These are phyloP conservation scores for Colletotrichum somersetense DNA, from an alignment of 2,329 filamentous ascomycete genomes.

Conservation along the genomic window DNA sequence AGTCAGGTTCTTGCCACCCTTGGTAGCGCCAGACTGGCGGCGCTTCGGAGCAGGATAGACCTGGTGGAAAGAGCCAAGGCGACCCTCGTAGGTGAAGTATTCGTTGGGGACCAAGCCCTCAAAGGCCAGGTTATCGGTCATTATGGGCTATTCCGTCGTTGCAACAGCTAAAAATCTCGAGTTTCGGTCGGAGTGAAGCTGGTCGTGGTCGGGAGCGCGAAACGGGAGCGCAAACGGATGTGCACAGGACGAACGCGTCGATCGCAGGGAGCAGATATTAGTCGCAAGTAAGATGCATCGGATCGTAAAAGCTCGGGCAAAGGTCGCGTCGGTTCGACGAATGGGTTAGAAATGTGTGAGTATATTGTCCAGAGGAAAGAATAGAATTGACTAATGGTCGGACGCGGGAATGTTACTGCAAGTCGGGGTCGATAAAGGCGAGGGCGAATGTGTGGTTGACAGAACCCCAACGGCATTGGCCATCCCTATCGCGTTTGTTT, in stretches of 20 bases:
- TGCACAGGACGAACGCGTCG: conserved; percentile 29
- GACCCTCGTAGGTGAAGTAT: conserved; percentile 77
- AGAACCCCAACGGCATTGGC: conserved; percentile 31
- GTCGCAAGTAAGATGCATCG: conserved; percentile 38
- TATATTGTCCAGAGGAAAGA: conserved; percentile 17
- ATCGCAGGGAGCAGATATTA: conserved; percentile 37
- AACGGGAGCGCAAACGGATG: conserved; percentile 8
- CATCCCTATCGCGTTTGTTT: conserved; percentile 43
- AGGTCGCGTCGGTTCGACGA: conserved; percentile 1
- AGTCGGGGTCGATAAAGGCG: conserved; percentile 23
- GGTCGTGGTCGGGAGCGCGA: conserved; percentile 27
- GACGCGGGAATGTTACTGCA: conserved; percentile 5
- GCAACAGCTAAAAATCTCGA: background rate
- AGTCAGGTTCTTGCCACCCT: conserved; percentile 67
- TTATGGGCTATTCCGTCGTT: conserved; percentile 1
- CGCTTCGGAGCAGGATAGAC: conserved; percentile 75
- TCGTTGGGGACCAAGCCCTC: conserved; percentile 50
- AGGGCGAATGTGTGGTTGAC: conserved; percentile 20
- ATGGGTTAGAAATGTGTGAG: conserved; percentile 22
- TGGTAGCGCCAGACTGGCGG: conserved; percentile 74
- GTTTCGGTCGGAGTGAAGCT: background rate
- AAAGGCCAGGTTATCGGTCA: conserved; percentile 33
- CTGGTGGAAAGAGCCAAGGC: conserved; percentile 83
- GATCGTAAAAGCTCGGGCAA: conserved; percentile 7
- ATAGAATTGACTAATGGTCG: conserved; percentile 17